Conservation (phyloP, 78 protist species). For the Cavenderia fasciculata region DNA sequence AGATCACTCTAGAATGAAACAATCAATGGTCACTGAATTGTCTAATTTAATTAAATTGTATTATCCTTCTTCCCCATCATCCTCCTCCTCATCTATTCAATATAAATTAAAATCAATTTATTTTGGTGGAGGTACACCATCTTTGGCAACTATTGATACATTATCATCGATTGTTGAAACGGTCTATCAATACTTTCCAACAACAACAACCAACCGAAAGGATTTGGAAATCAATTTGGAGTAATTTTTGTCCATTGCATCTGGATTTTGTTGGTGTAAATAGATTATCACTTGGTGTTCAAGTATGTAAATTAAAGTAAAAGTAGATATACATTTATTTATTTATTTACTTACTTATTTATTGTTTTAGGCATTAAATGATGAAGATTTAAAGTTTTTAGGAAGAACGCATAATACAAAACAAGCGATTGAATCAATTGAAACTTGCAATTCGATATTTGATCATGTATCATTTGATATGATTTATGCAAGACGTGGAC, state of each 20-base stretch:
- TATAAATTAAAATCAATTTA: conserved; percentile 44
- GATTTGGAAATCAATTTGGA: conserved; percentile 74
- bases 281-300: conserved; percentile 77
- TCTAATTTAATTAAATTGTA: background rate
- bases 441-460: conserved; percentile 3
- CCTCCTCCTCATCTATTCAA: too few relatives aligned
- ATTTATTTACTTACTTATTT: too few relatives aligned
- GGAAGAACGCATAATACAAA: conserved; percentile 50
- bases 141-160: conserved; percentile 53
- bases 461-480: conserved; percentile 62
- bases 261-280: too few relatives aligned
- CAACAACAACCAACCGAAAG: background rate
- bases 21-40: background rate
- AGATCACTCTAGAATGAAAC: conserved; percentile 35
- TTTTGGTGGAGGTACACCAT: conserved; percentile 86
- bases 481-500: conserved; percentile 47
- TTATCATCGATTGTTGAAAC: conserved; percentile 3
- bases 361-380: conserved; percentile 38
- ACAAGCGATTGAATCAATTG: conserved; percentile 24
- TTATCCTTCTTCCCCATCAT: background rate
- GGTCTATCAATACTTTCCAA: too few relatives aligned
- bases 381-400: conserved; percentile 13
- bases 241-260: too few relatives aligned
- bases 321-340: background rate
- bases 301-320: too few relatives aligned